phyloP scores from a whole-genome alignment of 345 rosid species.

The Heritiera fomes region DNA sequence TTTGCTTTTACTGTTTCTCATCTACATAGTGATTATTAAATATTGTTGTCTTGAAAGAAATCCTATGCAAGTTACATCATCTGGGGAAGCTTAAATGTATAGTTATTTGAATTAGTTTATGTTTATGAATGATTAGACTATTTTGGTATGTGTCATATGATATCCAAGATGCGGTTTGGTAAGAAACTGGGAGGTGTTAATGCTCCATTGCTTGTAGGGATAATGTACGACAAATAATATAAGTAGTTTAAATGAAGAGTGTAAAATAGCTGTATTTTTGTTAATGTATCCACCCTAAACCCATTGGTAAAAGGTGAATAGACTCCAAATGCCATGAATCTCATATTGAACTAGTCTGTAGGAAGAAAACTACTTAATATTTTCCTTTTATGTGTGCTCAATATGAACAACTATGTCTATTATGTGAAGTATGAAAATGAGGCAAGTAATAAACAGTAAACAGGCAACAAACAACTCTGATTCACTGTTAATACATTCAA shows the following conservation, averaged over 20 bases:
- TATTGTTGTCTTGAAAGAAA: neutral
- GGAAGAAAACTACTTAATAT: neutral
- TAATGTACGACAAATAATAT: neutral
- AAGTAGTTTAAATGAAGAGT: too few species aligned
- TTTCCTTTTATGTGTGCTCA: neutral
- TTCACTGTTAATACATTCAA: too few species aligned
- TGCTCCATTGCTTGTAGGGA: neutral
- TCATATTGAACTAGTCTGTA: neutral
- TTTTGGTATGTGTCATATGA: neutral
- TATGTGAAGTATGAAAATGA: neutral
- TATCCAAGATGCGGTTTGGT: neutral
- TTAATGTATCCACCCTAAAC: neutral
- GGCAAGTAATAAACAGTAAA: neutral
- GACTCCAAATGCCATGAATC: neutral
- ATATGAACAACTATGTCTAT: neutral
- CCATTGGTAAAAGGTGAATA: neutral
- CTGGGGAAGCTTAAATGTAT: neutral
- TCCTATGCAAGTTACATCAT: neutral
- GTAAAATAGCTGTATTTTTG: neutral
- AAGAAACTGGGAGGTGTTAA: neutral
- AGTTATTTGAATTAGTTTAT: neutral
- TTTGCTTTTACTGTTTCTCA: neutral
- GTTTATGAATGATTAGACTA: neutral
- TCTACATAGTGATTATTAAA: neutral
- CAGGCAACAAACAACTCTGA: too few species aligned